Evolutionary conservation across 169 alveolate species (phyloP), one percentile per base, ranked within the genome.

Genomic region (Cyclospora cayetanensis): DNA sequence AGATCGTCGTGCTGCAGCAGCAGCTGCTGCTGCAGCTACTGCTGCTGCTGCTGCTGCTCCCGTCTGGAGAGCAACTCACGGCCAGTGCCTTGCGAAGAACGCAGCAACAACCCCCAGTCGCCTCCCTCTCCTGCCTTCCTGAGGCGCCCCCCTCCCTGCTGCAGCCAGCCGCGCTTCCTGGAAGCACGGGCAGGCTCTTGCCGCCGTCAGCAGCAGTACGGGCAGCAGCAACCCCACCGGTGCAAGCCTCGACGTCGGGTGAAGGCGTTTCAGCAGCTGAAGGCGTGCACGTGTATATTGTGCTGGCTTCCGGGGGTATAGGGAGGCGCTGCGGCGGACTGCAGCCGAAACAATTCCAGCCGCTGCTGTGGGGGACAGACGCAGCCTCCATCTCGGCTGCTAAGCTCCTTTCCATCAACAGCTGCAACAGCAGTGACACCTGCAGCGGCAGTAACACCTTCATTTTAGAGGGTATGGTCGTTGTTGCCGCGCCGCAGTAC

Each of bases 281-380:
- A 1, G 74, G 74, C 12, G 37, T 63, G 37, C 74, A 39, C 31
- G 42, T 63, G 5, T 34, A 39, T 22, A 63, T 63, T 5, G 25
- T 63, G 74, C 74, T 63, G 37, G 42, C 31, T 63, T 34, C 74
- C 4, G 74, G 74, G 34, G 74, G 74, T 4, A 7, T 63, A 2
- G 74, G 74, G 31, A 34, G 74, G 4, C 74, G 74, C 35, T 63
- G 74, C 31, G 74, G 74, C 42, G 74, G 74, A 34, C 74, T 39
- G 15, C 74, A 63, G 12, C 74, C 74, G 2, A 63, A 63, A n/a
- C 74, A 63, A 18, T 63, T 63, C 31, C 25, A 39, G 74, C 37
- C 12, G 34, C 12, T 63, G 74, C 74, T 63, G 31, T 39, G 31
- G 37, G 74, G 74, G 74, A 39, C 74, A 4, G 74, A 63, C 31